These are phyloP conservation scores for Aureobasidium vineae DNA, from an alignment of 2,329 filamentous ascomycete species.

Conservation along the genomic window DNA sequence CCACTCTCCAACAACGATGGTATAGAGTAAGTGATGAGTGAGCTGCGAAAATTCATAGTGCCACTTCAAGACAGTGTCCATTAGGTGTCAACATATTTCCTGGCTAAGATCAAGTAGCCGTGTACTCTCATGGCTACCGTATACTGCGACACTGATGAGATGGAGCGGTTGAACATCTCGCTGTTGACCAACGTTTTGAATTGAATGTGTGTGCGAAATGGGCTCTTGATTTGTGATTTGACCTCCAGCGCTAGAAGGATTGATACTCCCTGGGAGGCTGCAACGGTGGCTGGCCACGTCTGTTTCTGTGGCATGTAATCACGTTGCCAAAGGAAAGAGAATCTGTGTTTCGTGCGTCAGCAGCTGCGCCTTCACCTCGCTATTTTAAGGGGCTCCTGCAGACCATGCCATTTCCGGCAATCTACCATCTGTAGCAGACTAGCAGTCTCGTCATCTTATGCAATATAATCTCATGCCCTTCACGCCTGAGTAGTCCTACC, in stretches of 20 bases:
- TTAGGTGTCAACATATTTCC: neutral
- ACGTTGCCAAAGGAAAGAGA: neutral
- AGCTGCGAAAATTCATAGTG: no score
- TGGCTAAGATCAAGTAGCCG: neutral
- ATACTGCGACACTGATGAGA: no score
- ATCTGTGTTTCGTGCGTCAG: constrained; percentile 3
- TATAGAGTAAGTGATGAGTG: neutral
- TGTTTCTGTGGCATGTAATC: neutral
- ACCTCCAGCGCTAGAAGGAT: neutral
- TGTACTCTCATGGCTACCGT: neutral
- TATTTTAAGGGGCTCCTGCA: neutral
- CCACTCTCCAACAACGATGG: no score
- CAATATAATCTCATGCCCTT: neutral
- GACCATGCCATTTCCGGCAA: neutral
- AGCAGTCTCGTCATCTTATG: neutral
- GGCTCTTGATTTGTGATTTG: no score
- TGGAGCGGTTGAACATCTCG: neutral
- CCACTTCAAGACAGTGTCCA: neutral
- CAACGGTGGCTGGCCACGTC: constrained; percentile 1
- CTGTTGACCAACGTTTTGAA: neutral
- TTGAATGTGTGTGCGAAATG: neutral
- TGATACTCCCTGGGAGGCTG: neutral
- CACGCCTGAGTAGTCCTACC: neutral
- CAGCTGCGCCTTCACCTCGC: constrained; percentile 8
- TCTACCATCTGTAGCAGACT: neutral